Base-by-base conservation (phyloP, 768 basidiomycete genomes). In the Crucibulum laeve region DNA sequence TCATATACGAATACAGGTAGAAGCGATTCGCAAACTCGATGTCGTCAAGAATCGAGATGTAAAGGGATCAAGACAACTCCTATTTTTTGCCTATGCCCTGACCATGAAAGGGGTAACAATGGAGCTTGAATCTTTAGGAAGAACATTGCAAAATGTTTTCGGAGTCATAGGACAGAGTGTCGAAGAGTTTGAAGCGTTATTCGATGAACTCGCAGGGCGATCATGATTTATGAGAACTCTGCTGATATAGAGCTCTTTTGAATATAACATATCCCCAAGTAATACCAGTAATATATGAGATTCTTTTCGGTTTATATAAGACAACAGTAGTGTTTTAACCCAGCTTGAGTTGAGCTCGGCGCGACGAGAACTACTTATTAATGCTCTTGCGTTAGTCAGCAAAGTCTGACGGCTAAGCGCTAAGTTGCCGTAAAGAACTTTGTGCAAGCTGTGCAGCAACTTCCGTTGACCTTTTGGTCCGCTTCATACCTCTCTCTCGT, bases 41-140 rank as follows among this genome's bases (percentile, higher is more conserved):
- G 80, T 95, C 7, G 91, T 96, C n/a, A 85, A 81, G 53, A 82
- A 80, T 38, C 77, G 91, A 3, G 82, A 90, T 25, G 82, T 86
- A 11, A 80, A 85, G 53, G 87, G 81, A 1, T 93, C 91, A 1
- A 71, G 84, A 15, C 88, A 96, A 52, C 70, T 99, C 3, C 72
- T 98, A 15, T 97, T 91, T 66, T 94, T 95, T 53, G 93, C 92
- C 1, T 98, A 97, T 53, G 90, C 90, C 0, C 69, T 93, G 46
- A 87, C 90, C 42, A 94, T 96, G 91, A 87, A 91, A 59, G 91
- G 92, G 5, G 88, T 96, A 28, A 96, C 93, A 6, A 74, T 79
- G 40, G 91, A 97, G 55, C 75, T 99, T 11, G 91, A 96, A 42
- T 76, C 68, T 41, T 69, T 98, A 1, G 95, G 96, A 0, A 63